Conservation (phyloP, 2,329 filamentous ascomycete species). For the Cylindrodendrum hubeiense region DNA sequence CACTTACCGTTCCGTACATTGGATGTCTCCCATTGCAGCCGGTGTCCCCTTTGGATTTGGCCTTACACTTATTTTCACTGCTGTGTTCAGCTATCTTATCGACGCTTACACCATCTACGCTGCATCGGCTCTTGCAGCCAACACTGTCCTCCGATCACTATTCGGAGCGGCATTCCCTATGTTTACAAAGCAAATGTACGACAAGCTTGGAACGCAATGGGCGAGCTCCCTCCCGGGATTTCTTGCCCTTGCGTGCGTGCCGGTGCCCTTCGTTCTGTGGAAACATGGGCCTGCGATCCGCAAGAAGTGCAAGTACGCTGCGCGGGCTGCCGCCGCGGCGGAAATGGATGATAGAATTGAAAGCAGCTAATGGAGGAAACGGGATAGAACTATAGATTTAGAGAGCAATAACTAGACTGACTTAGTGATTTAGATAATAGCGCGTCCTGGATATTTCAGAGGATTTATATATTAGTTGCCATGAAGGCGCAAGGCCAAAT, state of each 20-base stretch:
- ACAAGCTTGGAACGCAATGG: constrained; percentile 41
- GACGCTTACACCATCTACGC: constrained; percentile 82
- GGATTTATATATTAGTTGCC: neutral
- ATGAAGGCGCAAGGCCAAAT: no score
- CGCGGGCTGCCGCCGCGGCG: constrained; percentile 31
- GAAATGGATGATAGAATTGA: constrained; percentile 8
- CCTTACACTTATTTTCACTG: constrained; percentile 73
- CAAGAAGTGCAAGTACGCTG: constrained; percentile 39
- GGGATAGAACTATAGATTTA: neutral
- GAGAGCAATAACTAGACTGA: neutral
- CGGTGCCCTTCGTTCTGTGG: constrained; percentile 40
- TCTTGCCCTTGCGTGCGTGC: constrained; percentile 37
- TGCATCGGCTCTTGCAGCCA: constrained; percentile 78
- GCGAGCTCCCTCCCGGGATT: constrained; percentile 39
- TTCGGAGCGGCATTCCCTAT: constrained; percentile 42
- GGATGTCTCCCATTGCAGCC: constrained; percentile 62
- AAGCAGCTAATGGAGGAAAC: neutral
- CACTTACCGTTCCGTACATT: constrained; percentile 59
- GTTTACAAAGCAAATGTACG: constrained; percentile 44
- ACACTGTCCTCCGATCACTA: constrained; percentile 33
- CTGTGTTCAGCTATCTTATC: constrained; percentile 75
- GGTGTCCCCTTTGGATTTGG: constrained; percentile 66
- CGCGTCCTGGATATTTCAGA: neutral
- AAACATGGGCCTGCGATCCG: constrained; percentile 37
- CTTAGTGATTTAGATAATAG: neutral